phyloP scores from a whole-genome alignment of 805 yeast species.

The Isabelozyma gotoi region DNA sequence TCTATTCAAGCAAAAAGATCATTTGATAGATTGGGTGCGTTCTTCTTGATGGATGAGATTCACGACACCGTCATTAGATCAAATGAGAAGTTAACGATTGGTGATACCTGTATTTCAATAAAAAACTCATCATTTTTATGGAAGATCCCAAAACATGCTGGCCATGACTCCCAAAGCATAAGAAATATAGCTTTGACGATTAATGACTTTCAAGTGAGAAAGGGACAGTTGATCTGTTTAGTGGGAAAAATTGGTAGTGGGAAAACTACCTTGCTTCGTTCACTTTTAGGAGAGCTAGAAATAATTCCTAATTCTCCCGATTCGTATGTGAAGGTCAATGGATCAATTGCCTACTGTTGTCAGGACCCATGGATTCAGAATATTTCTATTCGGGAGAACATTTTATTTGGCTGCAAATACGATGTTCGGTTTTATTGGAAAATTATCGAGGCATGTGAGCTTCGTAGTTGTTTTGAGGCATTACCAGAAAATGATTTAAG shows the following conservation, averaged over 20 bases:
- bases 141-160: conserved; percentile 5
- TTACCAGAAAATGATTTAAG: conserved; percentile 28
- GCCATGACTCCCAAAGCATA: background rate
- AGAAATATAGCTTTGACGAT: conserved; percentile 12
- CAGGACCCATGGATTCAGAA: conserved; percentile 27
- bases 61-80: conserved; percentile 5
- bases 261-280: conserved; percentile 21
- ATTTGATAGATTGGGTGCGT: conserved; percentile 14
- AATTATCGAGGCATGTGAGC: conserved; percentile 25
- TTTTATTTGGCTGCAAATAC: conserved; percentile 22
- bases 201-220: conserved; percentile 19
- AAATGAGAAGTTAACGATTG: conserved; percentile 8
- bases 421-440: conserved; percentile 18
- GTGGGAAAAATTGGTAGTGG: conserved; percentile 29
- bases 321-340: conserved; percentile 12
- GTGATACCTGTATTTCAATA: conserved; percentile 7
- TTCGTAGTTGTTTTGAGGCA: conserved; percentile 21
- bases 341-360: conserved; percentile 25
- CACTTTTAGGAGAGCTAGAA: conserved; percentile 23
- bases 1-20: conserved; percentile 14
- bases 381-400: conserved; percentile 22
- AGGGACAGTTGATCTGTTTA: conserved; percentile 23
- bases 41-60: conserved; percentile 1
- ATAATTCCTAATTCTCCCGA: conserved; percentile 2
- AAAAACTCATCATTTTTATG: conserved; percentile 14